Conservation (phyloP, 2,329 filamentous ascomycete genomes). For the Clonostachys sp. region DNA sequence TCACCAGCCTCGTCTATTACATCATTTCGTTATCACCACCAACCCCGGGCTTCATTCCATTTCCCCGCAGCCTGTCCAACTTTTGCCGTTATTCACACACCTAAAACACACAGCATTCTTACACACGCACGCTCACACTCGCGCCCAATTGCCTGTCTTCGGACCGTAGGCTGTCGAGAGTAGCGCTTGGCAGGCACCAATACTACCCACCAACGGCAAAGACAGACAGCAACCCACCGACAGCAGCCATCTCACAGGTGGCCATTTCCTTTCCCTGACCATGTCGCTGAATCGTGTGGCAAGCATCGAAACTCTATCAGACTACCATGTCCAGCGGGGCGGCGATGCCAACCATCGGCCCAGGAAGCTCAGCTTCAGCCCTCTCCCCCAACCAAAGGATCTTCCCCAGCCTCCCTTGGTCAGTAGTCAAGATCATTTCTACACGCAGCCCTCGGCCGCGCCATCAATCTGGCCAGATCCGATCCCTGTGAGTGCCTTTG, state of each 20-base stretch:
- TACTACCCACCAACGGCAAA: too few species aligned
- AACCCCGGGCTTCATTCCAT: too few species aligned
- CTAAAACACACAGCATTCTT: too few species aligned
- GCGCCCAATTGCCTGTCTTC: too few species aligned
- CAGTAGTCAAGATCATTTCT: constrained; percentile 1
- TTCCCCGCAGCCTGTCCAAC: too few species aligned
- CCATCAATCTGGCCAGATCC: constrained; percentile 16
- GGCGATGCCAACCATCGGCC: constrained; percentile 41
- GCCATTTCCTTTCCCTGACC: neutral
- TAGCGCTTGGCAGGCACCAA: too few species aligned
- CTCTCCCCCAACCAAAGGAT: constrained; percentile 47
- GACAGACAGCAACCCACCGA: neutral
- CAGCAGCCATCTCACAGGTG: neutral
- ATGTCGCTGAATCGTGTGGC: constrained; percentile 51
- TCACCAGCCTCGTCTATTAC: too few species aligned
- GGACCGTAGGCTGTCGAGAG: too few species aligned
- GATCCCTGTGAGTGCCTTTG: constrained; percentile 42
- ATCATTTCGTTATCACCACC: too few species aligned
- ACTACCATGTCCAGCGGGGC: constrained; percentile 26
- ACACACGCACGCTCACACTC: too few species aligned
- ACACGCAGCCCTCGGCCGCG: neutral
- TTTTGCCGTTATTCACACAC: too few species aligned
- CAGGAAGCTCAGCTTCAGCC: constrained; percentile 49
- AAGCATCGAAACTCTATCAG: constrained; percentile 48
- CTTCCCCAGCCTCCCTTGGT: constrained; percentile 16